Conservation (phyloP, 331 rosid genomes). For the Quercus tomentella region DNA sequence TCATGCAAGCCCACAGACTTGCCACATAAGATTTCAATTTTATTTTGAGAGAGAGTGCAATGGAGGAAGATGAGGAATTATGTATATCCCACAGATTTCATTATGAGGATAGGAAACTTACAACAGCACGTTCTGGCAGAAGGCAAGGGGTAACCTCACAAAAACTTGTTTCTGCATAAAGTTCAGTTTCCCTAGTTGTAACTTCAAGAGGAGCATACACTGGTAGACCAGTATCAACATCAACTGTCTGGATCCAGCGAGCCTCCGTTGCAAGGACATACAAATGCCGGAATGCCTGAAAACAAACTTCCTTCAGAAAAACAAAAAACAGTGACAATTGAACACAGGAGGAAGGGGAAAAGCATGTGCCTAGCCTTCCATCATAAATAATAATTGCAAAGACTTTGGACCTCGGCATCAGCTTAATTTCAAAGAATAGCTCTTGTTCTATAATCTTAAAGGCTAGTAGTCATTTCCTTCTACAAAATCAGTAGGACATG, state of each 20-base stretch:
- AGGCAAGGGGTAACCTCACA: slow-evolving; percentile 97
- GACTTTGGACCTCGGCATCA: not conserved
- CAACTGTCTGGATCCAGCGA: slow-evolving; percentile 97
- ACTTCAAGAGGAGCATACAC: slow-evolving; percentile 93
- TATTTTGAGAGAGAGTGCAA: not conserved
- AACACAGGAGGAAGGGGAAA: slow-evolving; percentile 8
- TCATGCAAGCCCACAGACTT: not conserved
- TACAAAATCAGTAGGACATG: no score
- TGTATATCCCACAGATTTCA: slow-evolving; percentile 4
- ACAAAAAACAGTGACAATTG: slow-evolving; percentile 1
- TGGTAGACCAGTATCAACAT: slow-evolving; percentile 93
- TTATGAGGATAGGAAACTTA: slow-evolving; percentile 43
- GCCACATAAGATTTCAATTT: not conserved
- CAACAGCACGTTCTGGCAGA: slow-evolving; percentile 86
- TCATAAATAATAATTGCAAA: not conserved
- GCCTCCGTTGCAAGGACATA: slow-evolving; percentile 97
- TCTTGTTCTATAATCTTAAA: no score
- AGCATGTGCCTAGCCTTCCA: not conserved
- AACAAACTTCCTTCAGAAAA: slow-evolving; percentile 23
- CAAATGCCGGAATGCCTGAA: slow-evolving; percentile 92
- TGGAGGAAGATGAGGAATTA: not conserved
- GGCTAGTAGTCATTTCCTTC: no score
- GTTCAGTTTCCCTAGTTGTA: slow-evolving; percentile 77
- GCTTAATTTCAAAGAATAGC: not conserved
- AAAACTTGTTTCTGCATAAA: slow-evolving; percentile 90